Conservation (phyloP, 2,329 filamentous ascomycete species). For the Myrmaecium sp. region DNA sequence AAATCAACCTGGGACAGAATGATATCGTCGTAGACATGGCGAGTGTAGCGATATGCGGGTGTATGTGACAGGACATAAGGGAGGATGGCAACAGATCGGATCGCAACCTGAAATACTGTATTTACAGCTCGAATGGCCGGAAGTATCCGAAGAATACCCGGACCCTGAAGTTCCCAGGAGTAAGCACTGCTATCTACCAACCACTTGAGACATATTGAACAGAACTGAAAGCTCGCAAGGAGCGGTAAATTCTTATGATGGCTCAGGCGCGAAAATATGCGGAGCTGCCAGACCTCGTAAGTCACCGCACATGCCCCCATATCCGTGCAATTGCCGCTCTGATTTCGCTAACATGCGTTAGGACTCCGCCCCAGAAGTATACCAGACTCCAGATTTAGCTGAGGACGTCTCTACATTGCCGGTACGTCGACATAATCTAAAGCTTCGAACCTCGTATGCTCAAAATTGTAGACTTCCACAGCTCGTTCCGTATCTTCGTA, state of each 20-base stretch:
- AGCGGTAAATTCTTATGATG: slow-evolving; percentile 2
- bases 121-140: too few species aligned
- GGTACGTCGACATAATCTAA: slow-evolving; percentile 30
- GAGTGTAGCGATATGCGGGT: too few species aligned
- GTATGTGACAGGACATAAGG: too few species aligned
- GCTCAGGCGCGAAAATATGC: slow-evolving; percentile 7
- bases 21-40: too few species aligned
- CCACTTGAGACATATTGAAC: not conserved
- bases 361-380: slow-evolving; percentile 84
- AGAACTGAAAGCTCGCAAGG: not conserved
- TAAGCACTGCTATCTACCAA: too few species aligned
- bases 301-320: slow-evolving; percentile 1
- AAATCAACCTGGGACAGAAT: too few species aligned
- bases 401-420: slow-evolving; percentile 78
- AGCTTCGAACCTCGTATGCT: not conserved
- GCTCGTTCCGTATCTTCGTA: slow-evolving; percentile 27
- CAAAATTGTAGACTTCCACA: slow-evolving; percentile 8
- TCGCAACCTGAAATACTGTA: too few species aligned
- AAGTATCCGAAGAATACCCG: too few species aligned
- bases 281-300: slow-evolving; percentile 8
- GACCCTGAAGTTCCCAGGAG: too few species aligned
- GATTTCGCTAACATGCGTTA: not conserved
- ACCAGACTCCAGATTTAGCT: slow-evolving; percentile 85
- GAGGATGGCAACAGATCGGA: too few species aligned
- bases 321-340: not conserved